Base-by-base conservation (phyloP, 768 basidiomycete species). In the Tylopilus plumbeoviolaceoides region DNA sequence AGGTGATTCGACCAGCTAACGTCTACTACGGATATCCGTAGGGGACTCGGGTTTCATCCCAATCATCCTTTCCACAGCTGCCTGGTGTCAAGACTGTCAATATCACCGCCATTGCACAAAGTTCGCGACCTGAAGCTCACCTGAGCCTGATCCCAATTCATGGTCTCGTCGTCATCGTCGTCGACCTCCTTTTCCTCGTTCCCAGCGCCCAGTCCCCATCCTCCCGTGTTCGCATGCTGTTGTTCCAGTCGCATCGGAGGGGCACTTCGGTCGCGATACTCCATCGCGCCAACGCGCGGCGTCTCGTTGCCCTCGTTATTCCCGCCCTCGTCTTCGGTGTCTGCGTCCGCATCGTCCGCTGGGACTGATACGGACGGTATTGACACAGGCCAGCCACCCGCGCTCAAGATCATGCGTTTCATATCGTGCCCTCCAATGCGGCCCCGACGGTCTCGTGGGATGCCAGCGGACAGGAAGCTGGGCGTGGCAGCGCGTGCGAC, bases 361-460 rank as follows among this genome's bases (percentile, higher is more conserved):
- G 44, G 41, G 33, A 38, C 25, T 27, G 54, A 42, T 15, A 47
- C 9, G 38, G 38, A n/a, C n/a, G 38, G 38, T 38, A 18, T 38
- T 9, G 38, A n/a, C 38, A 18, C n/a, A n/a, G 38, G 38, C 38
- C 38, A 38, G 38, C 38, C 41, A 3, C 62, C 66, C 6, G 68
- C 68, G 15, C 50, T 59, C n/a, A 67, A 48, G 25, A 72, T 63
- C 60, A 70, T 60, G 43, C 53, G 55, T 43, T 59, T 66, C 52
- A 66, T 43, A 25, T 69, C 69, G 9, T 57, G 54, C 12, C 68
- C 73, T 18, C 82, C 87, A 52, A 91, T 84, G 20, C 89, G 79
- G 11, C 90, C 90, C 33, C 90, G 76, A 21, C 90, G 75, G 65
- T 92, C 91, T 47, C 90, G 78, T 21, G 91, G 90, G 11, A 80